phyloP scores from a whole-genome alignment of 768 basidiomycete genomes.

The Trichaptum fuscoviolaceum region DNA sequence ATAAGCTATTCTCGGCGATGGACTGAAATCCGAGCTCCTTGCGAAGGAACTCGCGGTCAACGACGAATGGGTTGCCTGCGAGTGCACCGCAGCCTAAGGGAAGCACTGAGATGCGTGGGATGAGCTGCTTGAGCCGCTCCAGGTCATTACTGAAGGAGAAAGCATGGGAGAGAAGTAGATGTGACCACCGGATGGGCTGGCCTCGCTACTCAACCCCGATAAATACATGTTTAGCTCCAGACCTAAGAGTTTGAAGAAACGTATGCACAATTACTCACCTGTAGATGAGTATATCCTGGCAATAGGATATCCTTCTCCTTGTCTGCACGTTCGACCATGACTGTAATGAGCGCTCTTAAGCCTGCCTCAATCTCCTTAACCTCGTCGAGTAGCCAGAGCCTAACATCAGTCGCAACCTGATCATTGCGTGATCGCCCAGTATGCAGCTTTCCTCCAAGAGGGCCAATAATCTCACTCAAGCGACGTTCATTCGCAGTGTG shows the following conservation, averaged over 20 bases:
- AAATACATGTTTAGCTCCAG: neutral
- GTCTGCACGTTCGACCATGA: constrained; percentile 90
- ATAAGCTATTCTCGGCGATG: constrained; percentile 93
- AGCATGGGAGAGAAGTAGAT: constrained; percentile 91
- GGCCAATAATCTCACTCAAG: constrained; percentile 87
- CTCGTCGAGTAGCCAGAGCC: constrained; percentile 88
- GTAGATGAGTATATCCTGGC: constrained; percentile 97
- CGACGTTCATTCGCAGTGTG: constrained; percentile 98
- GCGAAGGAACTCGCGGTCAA: constrained; percentile 91
- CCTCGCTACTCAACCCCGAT: constrained; percentile 72
- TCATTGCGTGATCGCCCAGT: constrained; percentile 97
- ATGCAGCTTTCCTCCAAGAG: constrained; percentile 92
- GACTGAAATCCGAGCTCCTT: constrained; percentile 84
- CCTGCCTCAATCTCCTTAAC: constrained; percentile 59
- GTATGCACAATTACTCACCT: constrained; percentile 45
- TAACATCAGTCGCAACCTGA: constrained; percentile 98
- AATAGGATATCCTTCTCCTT: constrained; percentile 87
- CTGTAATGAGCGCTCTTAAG: constrained; percentile 74
- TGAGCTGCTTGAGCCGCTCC: constrained; percentile 73
- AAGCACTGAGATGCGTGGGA: constrained; percentile 87
- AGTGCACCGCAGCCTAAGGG: constrained; percentile 93
- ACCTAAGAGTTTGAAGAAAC: neutral
- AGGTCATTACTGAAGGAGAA: constrained; percentile 90
- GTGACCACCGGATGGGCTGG: constrained; percentile 98
- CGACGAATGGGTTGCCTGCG: constrained; percentile 92